Evolutionary conservation across 176 grass and related monocot genomes (phyloP), one percentile per base, ranked within the genome.

Genomic region (Areca catechu): DNA sequence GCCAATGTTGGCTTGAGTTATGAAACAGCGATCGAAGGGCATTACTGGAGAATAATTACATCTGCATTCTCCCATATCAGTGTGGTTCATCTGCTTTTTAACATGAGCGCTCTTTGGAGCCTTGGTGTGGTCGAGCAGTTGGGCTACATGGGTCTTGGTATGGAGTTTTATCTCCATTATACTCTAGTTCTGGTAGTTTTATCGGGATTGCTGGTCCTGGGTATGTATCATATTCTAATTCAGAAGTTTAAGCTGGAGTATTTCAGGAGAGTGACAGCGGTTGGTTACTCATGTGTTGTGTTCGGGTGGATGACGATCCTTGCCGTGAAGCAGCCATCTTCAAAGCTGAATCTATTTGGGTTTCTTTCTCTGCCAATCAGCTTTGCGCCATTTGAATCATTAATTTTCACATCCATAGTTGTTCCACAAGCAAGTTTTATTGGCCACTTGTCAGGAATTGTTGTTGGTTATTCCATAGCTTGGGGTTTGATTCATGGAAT

Each of bases 291-390:
- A 0, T 98, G 94, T 28, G 94, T 93, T 0, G 94, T 98, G 17
- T 98, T 98, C 12, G 94, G 94, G 54, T 98, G 94, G 94, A 98
- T 98, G 94, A 98, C 94, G 1, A 98, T 98, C 22, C 80, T 98
- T 19, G 84, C 94, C 0, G 82, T 82, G 0, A 98, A 98, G 80
- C 94, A 98, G 15, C 94, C 94, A 0, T 89, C 87, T 0, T 85
- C 88, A 0, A 98, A 89, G 71, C 75, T 98, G 17, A 98, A 92
- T 25, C 58, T 98, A 0, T 98, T 98, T 4, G 88, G 94, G 16
- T 60, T 98, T 73, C 94, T 98, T 27, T 92, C 83, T 14, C 71
- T 98, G 62, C 94, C 94, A 0, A 93, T 98, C 75, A 98, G 88
- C 67, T 98, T 93, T 22, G 94, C 94, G 0, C 94, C 94, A 0